Base-by-base conservation (phyloP, 768 basidiomycete genomes). In the Lentinula edodes region DNA sequence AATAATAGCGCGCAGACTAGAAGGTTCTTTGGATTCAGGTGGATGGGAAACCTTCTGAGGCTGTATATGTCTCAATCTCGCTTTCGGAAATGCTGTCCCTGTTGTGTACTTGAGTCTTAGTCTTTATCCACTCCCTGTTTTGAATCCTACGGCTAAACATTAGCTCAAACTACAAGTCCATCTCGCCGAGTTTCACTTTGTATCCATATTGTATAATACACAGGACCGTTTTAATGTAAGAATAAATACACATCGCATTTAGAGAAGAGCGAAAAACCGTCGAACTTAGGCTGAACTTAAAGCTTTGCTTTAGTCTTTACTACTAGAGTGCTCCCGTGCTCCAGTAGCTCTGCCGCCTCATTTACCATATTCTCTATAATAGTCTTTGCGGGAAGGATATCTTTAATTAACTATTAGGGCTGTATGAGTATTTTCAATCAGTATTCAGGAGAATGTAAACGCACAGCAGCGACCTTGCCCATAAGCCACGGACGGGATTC, bases 21-120 rank as follows among this genome's bases (percentile, higher is more conserved):
- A 98, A 71, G 83, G 90, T 64, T 86, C 85, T 13, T 80, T 93
- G 15, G 95, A 97, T 70, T 87, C 83, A 35, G 93, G 95, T n/a
- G 95, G 95, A 20, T 98, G 95, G 95, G 91, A 92, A 68, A 90
- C 88, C 61, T 72, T 96, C 53, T 95, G 55, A 6, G 43, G 13
- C 9, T 20, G 3, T 39, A 16, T 12, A 54, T 20, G 28, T 52
- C 51, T 35, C 10, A 1, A 23, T 18, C 12, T 45, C 52, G n/a
- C 53, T 54, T 39, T 54, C 53, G 15, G 5, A 23, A 41, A n/a
- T 54, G 53, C 38, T 54, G 5, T 54, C 23, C 23, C 53, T 54
- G 38, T 23, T n/a, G 34, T 20, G 12, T 39, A 10, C 28, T 54
- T 4, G 18, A 23, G 20, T 7, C 35, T 7, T 38, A 13, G 35